Evolutionary conservation across 768 basidiomycete species (phyloP), one percentile per base, ranked within the genome.

Genomic region (Boletus insuetus): DNA sequence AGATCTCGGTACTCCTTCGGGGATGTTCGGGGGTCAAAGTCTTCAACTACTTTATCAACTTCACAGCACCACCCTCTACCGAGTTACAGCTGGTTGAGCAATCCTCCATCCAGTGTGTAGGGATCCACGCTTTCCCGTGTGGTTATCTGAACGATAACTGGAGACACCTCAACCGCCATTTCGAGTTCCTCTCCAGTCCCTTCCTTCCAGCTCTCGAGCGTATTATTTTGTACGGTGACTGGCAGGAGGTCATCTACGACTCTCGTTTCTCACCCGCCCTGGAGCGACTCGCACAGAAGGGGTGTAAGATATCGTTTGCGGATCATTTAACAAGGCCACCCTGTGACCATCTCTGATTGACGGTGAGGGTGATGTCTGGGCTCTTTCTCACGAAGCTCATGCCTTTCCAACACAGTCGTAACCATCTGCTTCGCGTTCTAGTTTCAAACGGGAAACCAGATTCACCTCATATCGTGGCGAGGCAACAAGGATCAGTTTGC

Each of bases 11-110:
- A 8, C 77, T 83, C 62, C 69, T 89, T 42, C 70, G 67, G 26
- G 62, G 68, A 11, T 83, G 83, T 58, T 69, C 77, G 0, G 70
- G 56, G 26, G 73, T 86, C 32, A 72, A 72, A 54, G 73, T 78
- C 53, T 67, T 89, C 58, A 81, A 85, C 65, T 87, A 82, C 62
- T 79, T 76, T 65, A 40, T 81, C 39, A 77, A 81, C 65, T 83
- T 83, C 69, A 79, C 81, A 0, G 38, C 56, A 32, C 62, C 57
- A 32, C 62, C 58, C 41, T 73, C 62, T 31, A 39, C 16, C 46
- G 56, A 58, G 34, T 46, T 49, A 7, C 26, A 29, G 22, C 49
- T 73, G 14, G 50, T 62, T 51, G 32, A 72, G 66, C 63, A 61
- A 51, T 42, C 61, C 3, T 73, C 73, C 7, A 58, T 88, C 42